Base-by-base conservation (phyloP, 75 land plant genomes). In the Adiantum capillusveneris region DNA sequence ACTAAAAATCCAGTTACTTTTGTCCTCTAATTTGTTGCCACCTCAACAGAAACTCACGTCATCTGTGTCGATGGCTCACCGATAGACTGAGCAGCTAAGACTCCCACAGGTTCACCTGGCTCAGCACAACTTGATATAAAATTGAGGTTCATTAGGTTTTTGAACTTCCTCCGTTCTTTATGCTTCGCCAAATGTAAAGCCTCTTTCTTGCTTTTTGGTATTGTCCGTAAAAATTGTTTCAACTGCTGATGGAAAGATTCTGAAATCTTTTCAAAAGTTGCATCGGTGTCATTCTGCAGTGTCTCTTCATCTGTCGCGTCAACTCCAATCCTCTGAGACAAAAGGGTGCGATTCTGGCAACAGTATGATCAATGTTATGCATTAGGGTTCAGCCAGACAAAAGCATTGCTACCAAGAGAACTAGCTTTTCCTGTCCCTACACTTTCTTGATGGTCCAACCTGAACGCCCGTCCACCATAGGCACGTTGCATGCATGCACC, bases 1-100 rank as follows among this genome's bases (percentile, higher is more conserved):
- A 14, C 43, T 41, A 41, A 41, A 41, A 41, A 9, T 9, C 12
- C 14, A 9, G 14, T 9, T 9, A 41, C 43, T 41, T 14, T 9
- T 9, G 14, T 14, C 43, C 9, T 41, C 43, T 41, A n/a, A n/a
- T n/a, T n/a, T n/a, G n/a, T n/a, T n/a, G n/a, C n/a, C n/a, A n/a
- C n/a, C n/a, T n/a, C n/a, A n/a, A n/a, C 43, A 41, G 9, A 28
- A 28, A 63, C 87, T 72, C 57, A 93, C 98, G 98, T 93, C 98
- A 93, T 93, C 57, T 93, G 98, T 17, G 98, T 93, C 2, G 98
- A 85, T 44, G 95, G 98, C 62, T 93, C 98, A 18, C 98, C 98
- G n/a, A 93, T 71, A 24, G 98, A 93, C 62, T 93, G 98, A 21
- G 84, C 87, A 68, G 98, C 98, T 63, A 93, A 68, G 18, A 89